phyloP scores from a whole-genome alignment of 306 rosid species.

The Quercus gilva region DNA sequence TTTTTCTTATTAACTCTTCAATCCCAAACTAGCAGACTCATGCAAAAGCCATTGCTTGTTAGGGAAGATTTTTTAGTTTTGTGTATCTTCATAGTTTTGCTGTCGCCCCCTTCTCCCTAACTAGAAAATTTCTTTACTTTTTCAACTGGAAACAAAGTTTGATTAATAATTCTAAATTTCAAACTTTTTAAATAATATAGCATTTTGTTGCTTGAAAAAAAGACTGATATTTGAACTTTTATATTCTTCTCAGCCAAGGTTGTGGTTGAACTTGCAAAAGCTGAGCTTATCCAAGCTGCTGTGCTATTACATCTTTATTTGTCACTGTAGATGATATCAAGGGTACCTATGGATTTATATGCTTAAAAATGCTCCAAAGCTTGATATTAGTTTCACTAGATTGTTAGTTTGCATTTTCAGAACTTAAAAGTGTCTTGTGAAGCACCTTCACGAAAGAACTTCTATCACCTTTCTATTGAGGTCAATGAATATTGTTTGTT shows the following conservation, averaged over 20 bases:
- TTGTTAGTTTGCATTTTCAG: background rate
- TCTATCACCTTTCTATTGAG: background rate
- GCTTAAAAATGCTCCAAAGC: background rate
- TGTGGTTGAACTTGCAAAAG: constrained; percentile 58
- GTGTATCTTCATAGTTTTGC: background rate
- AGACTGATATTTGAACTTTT: background rate
- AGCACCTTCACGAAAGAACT: background rate
- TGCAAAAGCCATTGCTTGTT: too few relatives aligned
- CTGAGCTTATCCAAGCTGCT: constrained; percentile 46
- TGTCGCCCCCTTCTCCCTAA: too few relatives aligned
- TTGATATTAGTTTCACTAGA: background rate
- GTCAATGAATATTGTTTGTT: background rate
- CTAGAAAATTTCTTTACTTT: too few relatives aligned
- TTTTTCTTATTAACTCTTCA: background rate
- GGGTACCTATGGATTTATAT: constrained; percentile 36
- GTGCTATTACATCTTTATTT: constrained; percentile 64
- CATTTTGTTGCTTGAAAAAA: background rate
- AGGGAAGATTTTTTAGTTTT: background rate
- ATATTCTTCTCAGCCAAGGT: constrained; percentile 54
- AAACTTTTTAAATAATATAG: background rate
- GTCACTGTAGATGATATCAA: constrained; percentile 61
- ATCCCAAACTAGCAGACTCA: background rate
- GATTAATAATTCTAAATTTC: background rate
- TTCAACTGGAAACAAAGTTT: background rate
- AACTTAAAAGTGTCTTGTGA: background rate